Conservation (phyloP, 2,329 filamentous ascomycete species). For the Beauveria brongniartii region DNA sequence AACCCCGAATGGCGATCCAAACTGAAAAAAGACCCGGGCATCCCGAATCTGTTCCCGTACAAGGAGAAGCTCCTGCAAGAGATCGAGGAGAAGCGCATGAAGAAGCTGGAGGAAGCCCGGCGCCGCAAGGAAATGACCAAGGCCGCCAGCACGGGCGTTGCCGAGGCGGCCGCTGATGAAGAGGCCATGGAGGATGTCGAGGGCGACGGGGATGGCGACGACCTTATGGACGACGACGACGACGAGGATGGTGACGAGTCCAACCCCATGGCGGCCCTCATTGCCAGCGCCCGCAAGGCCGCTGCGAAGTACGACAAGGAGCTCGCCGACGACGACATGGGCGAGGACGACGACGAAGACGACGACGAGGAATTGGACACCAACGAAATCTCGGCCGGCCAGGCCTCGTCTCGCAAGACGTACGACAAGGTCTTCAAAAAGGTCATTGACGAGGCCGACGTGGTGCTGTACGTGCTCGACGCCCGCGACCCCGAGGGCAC, state of each 20-base stretch:
- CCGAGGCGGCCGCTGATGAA: conserved; percentile 26
- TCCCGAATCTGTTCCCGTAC: conserved; percentile 95
- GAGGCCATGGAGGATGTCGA: conserved; percentile 33
- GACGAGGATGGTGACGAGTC: conserved; percentile 54
- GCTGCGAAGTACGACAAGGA: conserved; percentile 67
- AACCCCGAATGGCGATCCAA: conserved; percentile 95
- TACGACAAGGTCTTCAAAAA: conserved; percentile 96
- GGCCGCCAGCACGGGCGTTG: conserved; percentile 50
- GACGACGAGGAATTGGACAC: conserved; percentile 50
- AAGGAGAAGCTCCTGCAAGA: conserved; percentile 93
- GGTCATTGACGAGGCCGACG: conserved; percentile 81
- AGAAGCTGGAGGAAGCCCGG: conserved; percentile 72
- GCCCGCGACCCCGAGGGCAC: conserved; percentile 88
- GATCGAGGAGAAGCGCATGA: conserved; percentile 78
- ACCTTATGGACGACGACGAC: conserved; percentile 43
- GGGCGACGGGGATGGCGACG: conserved; percentile 37
- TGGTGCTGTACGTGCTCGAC: conserved; percentile 87
- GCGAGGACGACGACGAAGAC: conserved; percentile 36
- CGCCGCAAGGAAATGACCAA: conserved; percentile 64
- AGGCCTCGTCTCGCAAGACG: conserved; percentile 66
- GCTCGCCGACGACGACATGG: conserved; percentile 50
- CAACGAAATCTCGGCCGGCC: conserved; percentile 41
- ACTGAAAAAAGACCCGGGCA: conserved; percentile 95
- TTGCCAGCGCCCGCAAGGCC: conserved; percentile 73
- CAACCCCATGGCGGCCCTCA: conserved; percentile 86